Evolutionary conservation across 1,284 basidiomycete genomes (phyloP).

Genomic region (Apiotrichum gamsii): DNA sequence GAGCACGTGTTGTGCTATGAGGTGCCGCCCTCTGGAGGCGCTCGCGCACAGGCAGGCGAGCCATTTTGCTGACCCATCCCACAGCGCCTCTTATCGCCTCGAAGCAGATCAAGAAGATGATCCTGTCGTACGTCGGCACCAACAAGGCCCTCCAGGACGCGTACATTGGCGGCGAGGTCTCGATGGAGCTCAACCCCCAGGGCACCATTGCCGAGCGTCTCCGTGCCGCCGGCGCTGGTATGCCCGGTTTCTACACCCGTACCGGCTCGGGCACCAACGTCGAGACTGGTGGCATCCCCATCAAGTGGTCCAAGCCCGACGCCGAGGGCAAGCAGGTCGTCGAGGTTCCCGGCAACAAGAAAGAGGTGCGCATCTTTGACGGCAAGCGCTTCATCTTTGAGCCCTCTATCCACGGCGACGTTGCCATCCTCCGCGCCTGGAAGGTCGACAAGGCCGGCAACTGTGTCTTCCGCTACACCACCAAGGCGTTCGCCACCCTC

Average conservation of each 20-base stretch:
- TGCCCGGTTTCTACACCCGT: slow-evolving; percentile 93
- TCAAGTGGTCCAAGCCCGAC: slow-evolving; percentile 29
- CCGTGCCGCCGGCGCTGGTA: slow-evolving; percentile 85
- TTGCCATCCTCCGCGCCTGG: slow-evolving; percentile 88
- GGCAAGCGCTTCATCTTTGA: slow-evolving; percentile 83
- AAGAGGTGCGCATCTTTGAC: slow-evolving; percentile 72
- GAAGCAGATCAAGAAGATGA: slow-evolving; percentile 69
- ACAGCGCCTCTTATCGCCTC: slow-evolving; percentile 69
- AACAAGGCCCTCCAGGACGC: slow-evolving; percentile 52
- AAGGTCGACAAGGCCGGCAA: slow-evolving; percentile 89
- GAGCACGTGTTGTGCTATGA: not conserved
- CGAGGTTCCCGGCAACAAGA: slow-evolving; percentile 63
- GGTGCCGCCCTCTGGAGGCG: too few relatives aligned
- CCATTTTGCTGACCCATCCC: not conserved
- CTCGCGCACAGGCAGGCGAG: too few relatives aligned
- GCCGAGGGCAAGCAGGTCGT: slow-evolving; percentile 48
- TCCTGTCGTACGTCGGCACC: slow-evolving; percentile 76
- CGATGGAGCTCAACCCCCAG: slow-evolving; percentile 83
- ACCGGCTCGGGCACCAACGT: slow-evolving; percentile 84
- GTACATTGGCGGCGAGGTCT: slow-evolving; percentile 74
- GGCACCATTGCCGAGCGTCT: slow-evolving; percentile 87
- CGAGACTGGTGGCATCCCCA: slow-evolving; percentile 64
- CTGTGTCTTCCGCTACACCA: slow-evolving; percentile 77
- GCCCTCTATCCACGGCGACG: slow-evolving; percentile 75
- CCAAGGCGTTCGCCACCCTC: slow-evolving; percentile 78